Conservation (phyloP, 148 eudicot genomes). For the Rhododendron henanense region DNA sequence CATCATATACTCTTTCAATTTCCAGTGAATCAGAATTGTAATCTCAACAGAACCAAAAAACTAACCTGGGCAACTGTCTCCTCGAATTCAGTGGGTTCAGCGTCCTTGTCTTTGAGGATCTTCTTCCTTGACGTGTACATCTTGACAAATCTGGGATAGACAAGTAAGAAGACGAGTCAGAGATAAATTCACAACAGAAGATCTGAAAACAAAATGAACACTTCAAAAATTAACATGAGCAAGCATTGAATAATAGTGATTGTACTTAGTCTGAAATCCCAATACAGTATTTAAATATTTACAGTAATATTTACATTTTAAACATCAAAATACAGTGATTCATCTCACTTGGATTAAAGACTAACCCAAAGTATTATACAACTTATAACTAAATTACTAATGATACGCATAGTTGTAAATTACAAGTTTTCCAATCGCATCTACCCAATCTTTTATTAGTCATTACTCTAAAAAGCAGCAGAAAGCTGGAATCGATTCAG, state of each 20-base stretch:
- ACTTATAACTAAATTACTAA: background rate
- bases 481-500: background rate
- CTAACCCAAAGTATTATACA: background rate
- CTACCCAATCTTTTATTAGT: background rate
- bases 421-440: background rate
- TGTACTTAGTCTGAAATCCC: background rate
- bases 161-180: background rate
- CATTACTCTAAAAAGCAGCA: background rate
- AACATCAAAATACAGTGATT: background rate
- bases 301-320: background rate
- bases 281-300: background rate
- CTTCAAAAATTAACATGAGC: background rate
- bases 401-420: background rate
- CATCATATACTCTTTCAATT: background rate
- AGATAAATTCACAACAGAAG: background rate
- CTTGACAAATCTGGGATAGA: constrained; percentile 15
- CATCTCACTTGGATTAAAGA: background rate
- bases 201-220: background rate
- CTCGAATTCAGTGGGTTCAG: constrained; percentile 64
- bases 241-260: background rate
- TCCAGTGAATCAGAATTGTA: background rate
- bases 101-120: constrained; percentile 66
- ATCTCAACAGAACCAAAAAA: background rate
- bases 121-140: constrained; percentile 70
- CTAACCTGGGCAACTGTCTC: constrained; percentile 75